phyloP scores from a whole-genome alignment of 371 early-diverging fungal genomes.

The Mucor piriformis region DNA sequence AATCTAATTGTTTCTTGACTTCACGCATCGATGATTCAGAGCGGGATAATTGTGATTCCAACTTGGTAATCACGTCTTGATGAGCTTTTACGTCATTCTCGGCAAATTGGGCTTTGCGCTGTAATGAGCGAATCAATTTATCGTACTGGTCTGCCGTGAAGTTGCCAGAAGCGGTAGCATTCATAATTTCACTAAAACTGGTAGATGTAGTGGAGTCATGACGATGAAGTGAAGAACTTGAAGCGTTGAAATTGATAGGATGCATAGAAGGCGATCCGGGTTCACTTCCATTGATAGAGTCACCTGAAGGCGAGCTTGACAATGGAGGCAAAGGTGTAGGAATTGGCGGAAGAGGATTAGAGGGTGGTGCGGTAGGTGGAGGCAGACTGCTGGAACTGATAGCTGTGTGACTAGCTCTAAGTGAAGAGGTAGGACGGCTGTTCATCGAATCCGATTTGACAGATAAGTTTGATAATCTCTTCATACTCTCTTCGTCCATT shows the following conservation, averaged over 20 bases:
- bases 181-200: slow-evolving; percentile 32
- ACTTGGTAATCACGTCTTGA: slow-evolving; percentile 48
- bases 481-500: slow-evolving; percentile 23
- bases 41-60: slow-evolving; percentile 42
- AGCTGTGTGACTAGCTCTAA: slow-evolving; percentile 16
- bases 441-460: slow-evolving; percentile 19
- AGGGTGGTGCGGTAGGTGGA: slow-evolving; percentile 53
- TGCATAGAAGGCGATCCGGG: slow-evolving; percentile 14
- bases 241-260: neutral
- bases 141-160: slow-evolving; percentile 50
- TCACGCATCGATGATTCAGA: slow-evolving; percentile 47
- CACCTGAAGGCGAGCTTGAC: slow-evolving; percentile 22
- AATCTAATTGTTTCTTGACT: slow-evolving; percentile 44
- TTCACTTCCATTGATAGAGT: slow-evolving; percentile 1
- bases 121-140: slow-evolving; percentile 49
- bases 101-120: slow-evolving; percentile 44
- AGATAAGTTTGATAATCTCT: slow-evolving; percentile 25
- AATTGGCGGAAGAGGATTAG: slow-evolving; percentile 53
- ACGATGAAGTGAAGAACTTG: slow-evolving; percentile 21
- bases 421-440: slow-evolving; percentile 19
- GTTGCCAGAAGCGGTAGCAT: slow-evolving; percentile 15
- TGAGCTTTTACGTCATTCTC: slow-evolving; percentile 46
- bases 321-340: slow-evolving; percentile 41
- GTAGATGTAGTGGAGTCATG: slow-evolving; percentile 27
- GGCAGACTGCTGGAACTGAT: slow-evolving; percentile 21